Conservation (phyloP, 129 eudicot species). For the Flaveria trinervia region DNA sequence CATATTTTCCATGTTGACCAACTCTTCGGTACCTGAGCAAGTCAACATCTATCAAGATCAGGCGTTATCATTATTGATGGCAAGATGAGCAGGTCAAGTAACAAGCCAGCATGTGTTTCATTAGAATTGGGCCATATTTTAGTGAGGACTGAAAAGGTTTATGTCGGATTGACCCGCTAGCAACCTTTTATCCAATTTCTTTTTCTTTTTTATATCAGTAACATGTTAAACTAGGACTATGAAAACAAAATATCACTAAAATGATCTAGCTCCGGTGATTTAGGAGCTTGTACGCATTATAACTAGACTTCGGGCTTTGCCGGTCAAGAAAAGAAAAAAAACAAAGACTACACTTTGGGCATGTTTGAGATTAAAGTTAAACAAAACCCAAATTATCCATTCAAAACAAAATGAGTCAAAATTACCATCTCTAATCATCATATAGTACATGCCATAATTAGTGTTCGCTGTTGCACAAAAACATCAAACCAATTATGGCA, state of each 20-base stretch:
- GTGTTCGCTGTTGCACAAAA: neutral
- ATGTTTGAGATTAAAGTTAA: neutral
- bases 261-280: neutral
- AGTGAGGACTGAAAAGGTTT: neutral
- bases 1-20: conserved; percentile 33
- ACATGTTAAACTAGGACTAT: neutral
- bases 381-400: neutral
- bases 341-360: neutral
- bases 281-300: neutral
- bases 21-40: conserved; percentile 54
- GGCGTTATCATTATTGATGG: neutral
- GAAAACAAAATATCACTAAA: neutral
- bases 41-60: conserved; percentile 10
- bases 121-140: neutral
- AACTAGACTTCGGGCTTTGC: neutral
- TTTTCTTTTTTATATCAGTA: neutral
- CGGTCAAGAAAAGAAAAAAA: no score
- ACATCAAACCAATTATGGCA: neutral
- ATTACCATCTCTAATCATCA: no score
- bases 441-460: no score
- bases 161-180: neutral
- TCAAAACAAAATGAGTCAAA: no score
- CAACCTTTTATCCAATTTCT: neutral
- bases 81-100: neutral
- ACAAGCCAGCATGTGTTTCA: neutral